Conservation (phyloP, 768 basidiomycete genomes). For the Pulveroboletus frians region DNA sequence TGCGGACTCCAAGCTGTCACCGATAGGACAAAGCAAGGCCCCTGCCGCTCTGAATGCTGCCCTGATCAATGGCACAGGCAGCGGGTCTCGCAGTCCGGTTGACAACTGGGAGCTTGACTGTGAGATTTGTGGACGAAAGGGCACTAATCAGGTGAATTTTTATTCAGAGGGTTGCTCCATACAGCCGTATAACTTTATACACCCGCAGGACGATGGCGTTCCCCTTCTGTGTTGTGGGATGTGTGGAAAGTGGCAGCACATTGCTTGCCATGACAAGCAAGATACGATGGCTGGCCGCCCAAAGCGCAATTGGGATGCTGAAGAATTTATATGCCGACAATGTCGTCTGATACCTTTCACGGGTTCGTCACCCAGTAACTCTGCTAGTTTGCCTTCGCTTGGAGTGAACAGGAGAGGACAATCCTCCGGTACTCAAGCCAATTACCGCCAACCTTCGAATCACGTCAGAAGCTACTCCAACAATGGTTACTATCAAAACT, state of each 20-base stretch:
- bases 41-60: background rate
- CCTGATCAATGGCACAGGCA: slow-evolving; percentile 28
- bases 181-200: background rate
- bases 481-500: slow-evolving; percentile 12
- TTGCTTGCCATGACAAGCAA: slow-evolving; percentile 71
- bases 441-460: slow-evolving; percentile 12
- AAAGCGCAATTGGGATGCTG: slow-evolving; percentile 78
- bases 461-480: slow-evolving; percentile 17
- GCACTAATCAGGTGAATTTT: slow-evolving; percentile 63
- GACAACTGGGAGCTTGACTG: slow-evolving; percentile 87
- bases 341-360: slow-evolving; percentile 37
- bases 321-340: slow-evolving; percentile 70
- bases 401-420: slow-evolving; percentile 8
- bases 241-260: slow-evolving; percentile 90
- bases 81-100: slow-evolving; percentile 48
- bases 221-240: slow-evolving; percentile 78
- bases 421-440: slow-evolving; percentile 8
- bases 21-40: slow-evolving; percentile 6
- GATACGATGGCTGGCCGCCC: slow-evolving; percentile 61
- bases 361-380: slow-evolving; percentile 5
- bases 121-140: slow-evolving; percentile 72
- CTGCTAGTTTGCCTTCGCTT: slow-evolving; percentile 4
- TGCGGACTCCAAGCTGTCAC: background rate
- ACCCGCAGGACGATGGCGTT: slow-evolving; percentile 65
- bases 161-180: background rate